These are phyloP conservation scores for Suhomyces tanzawaensis DNA, from an alignment of 805 yeast genomes.

Conservation along the genomic window DNA sequence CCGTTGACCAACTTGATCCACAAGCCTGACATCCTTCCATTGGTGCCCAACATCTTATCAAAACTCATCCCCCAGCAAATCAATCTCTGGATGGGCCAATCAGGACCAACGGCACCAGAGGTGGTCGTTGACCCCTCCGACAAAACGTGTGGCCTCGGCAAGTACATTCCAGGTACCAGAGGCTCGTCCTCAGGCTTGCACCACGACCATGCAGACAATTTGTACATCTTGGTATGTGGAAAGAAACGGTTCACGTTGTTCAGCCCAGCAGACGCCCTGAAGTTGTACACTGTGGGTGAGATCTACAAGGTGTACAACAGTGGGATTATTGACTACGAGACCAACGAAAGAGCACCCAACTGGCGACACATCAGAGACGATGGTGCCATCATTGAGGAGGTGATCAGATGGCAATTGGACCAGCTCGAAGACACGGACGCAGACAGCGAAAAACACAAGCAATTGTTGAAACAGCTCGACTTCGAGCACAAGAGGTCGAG, in stretches of 20 bases:
- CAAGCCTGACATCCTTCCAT: constrained; percentile 30
- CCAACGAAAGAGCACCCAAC: constrained; percentile 52
- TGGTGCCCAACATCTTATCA: constrained; percentile 41
- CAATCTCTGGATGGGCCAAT: constrained; percentile 68
- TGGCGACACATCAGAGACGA: constrained; percentile 65
- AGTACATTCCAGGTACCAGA: constrained; percentile 48
- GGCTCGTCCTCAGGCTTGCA: constrained; percentile 73
- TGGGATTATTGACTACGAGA: constrained; percentile 65
- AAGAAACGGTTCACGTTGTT: constrained; percentile 64
- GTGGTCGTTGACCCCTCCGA: constrained; percentile 12
- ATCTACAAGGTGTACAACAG: constrained; percentile 51
- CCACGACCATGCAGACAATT: constrained; percentile 78
- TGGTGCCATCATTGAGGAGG: constrained; percentile 55
- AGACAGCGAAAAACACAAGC: constrained; percentile 15
- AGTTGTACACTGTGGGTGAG: constrained; percentile 63
- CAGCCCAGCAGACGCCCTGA: constrained; percentile 59
- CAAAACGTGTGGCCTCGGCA: constrained; percentile 43
- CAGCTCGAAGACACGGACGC: constrained; percentile 16
- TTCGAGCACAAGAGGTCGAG: constrained; percentile 11
- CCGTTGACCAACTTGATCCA: constrained; percentile 50
- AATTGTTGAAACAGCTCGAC: constrained; percentile 13
- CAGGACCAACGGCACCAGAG: constrained; percentile 15
- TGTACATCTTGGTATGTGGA: constrained; percentile 62
- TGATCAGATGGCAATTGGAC: constrained; percentile 43
- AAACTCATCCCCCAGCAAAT: constrained; percentile 63